Conservation (phyloP, 345 rosid genomes). For the Eucalyptus caleyi region DNA sequence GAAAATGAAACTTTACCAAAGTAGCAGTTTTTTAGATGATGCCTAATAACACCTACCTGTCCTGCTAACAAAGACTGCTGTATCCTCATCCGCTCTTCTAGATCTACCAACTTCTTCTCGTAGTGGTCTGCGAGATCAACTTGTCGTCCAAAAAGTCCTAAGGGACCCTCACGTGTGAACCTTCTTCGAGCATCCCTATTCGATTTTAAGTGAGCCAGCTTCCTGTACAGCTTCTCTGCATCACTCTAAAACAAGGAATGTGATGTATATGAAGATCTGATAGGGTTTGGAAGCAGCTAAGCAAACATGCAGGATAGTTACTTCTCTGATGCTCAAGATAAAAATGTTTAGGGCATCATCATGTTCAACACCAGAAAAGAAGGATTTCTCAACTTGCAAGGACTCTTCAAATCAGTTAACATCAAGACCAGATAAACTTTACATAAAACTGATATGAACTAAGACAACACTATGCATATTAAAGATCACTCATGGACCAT, state of each 20-base stretch:
- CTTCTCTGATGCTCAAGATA: background rate
- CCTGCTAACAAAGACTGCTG: slow-evolving; percentile 40
- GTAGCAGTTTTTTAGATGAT: background rate
- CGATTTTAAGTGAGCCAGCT: slow-evolving; percentile 39
- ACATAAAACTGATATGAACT: background rate
- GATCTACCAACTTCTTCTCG: slow-evolving; percentile 52
- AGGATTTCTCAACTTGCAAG: background rate
- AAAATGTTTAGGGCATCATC: background rate
- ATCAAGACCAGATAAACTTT: background rate
- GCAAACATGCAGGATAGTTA: background rate
- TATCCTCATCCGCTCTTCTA: slow-evolving; percentile 50
- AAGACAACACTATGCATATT: background rate
- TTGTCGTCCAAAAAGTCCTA: slow-evolving; percentile 60
- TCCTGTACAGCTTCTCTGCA: slow-evolving; percentile 53
- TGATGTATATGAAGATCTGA: background rate
- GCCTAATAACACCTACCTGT: slow-evolving; percentile 30
- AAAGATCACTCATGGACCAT: background rate
- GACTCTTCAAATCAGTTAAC: background rate
- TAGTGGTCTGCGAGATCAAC: slow-evolving; percentile 50
- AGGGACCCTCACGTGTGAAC: slow-evolving; percentile 43
- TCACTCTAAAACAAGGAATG: slow-evolving; percentile 22
- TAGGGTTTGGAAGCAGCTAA: background rate
- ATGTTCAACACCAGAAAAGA: background rate
- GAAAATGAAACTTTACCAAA: background rate
- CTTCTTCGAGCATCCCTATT: slow-evolving; percentile 11